These are phyloP conservation scores for Albatrellus ellisii DNA, from an alignment of 768 basidiomycete species.

Conservation along the genomic window DNA sequence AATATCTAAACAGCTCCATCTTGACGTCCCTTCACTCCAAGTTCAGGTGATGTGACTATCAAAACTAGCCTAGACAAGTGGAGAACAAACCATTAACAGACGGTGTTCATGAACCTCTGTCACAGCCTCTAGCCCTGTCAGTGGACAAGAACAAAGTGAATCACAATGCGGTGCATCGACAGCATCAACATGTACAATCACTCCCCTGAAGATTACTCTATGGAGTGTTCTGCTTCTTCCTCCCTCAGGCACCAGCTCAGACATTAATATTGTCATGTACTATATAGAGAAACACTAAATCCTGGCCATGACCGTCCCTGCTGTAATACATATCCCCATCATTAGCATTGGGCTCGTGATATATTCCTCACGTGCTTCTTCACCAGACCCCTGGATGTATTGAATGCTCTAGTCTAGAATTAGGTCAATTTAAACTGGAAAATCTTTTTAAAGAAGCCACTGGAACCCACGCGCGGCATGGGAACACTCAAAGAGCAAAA, in stretches of 20 bases:
- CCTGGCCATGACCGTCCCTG: not conserved
- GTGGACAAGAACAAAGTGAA: too few relatives aligned
- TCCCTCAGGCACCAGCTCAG: not conserved
- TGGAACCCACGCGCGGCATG: slow-evolving; percentile 13
- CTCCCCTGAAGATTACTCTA: not conserved
- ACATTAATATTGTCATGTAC: not conserved
- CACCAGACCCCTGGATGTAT: slow-evolving; percentile 33
- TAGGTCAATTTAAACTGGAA: slow-evolving; percentile 28
- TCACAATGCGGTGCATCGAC: not conserved
- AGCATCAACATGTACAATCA: not conserved
- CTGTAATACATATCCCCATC: not conserved
- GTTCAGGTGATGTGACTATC: not conserved
- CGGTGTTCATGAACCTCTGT: not conserved
- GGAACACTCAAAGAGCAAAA: slow-evolving; percentile 15
- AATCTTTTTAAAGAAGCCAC: slow-evolving; percentile 14
- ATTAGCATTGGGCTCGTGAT: slow-evolving; percentile 24
- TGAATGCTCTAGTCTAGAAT: slow-evolving; percentile 31
- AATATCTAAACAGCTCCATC: too few relatives aligned
- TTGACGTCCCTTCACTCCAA: not conserved
- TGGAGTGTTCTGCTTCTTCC: not conserved
- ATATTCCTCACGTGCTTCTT: slow-evolving; percentile 67
- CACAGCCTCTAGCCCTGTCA: too few relatives aligned
- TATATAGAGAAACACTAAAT: not conserved
- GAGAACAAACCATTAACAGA: not conserved
- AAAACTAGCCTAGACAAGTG: not conserved